Base-by-base conservation (phyloP, 352 stramenopile genomes). In the Sclerospora graminicola region DNA sequence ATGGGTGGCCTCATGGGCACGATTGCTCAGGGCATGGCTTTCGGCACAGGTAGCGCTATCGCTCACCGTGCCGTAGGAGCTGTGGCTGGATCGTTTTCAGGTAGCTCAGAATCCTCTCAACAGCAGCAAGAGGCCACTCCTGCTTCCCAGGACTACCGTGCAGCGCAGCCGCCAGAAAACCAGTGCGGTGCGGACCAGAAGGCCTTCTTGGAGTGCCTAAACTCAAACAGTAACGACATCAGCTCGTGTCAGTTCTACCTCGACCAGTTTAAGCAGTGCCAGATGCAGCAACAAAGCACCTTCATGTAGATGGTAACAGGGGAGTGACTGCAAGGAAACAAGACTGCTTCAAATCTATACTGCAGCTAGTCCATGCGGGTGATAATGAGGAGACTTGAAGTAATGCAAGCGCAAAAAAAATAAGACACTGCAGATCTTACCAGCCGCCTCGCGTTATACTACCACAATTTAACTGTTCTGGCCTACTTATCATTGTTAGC, bases 21-120 rank as follows among this genome's bases (percentile, higher is more conserved):
- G 24, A 95, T 98, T 52, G 91, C 87, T 16, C 21, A 97, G 69
- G 95, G 95, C 50, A 98, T 98, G 87, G 94, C 94, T n/a, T 98
- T 98, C 63, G 95, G 95, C 58, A 98, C 90, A 38, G 95, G 95
- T 53, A 97, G 82, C 41, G 90, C 92, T 24, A 96, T 98, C 49
- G 95, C 93, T 13, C 94, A 98, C 63, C 89, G 84, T 39, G 94
- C 77, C 21, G 82, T 91, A n/a, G 75, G 77, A 26, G 80, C 79
- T 41, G 80, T 84, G 20, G 76, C 70, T 11, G 62, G 64, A 48
- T 86, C 76, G 56, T 70, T 94, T 48, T 62, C 64, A 23, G 71
- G 82, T 21, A 46, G 69, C 39, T 76, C 64, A 42, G 68, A 83
- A 20, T 61, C 60, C 7, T 59, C 72, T 13, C 20, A 41, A 19